A percentile compares a stretch with the other conserved stretches of the same genome.
Conservation (phyloP, 177 flowering plant species). For the Telopea speciosissima region DNA sequence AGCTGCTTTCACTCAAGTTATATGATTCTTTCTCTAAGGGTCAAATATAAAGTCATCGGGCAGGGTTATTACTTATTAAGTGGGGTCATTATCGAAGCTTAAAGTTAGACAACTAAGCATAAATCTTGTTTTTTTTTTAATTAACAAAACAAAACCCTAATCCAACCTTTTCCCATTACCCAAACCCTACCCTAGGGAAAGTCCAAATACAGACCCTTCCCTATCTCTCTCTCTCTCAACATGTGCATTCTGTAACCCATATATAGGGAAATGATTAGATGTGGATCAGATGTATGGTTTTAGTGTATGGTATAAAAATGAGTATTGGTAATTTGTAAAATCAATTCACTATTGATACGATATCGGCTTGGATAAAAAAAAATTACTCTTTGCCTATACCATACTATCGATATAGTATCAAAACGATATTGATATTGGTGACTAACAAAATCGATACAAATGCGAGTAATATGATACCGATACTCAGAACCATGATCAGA, state of each 20-base stretch:
- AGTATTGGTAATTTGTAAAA: too few relatives aligned
- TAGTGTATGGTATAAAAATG: too few relatives aligned
- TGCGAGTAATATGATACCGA: too few relatives aligned
- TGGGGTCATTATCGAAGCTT: not conserved
- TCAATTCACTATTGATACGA: too few relatives aligned
- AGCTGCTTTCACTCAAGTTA: not conserved
- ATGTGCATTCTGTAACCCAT: not conserved
- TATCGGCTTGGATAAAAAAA: too few relatives aligned
- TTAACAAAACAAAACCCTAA: constrained; percentile 1
- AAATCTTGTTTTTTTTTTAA: not conserved
- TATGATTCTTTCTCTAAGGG: not conserved
- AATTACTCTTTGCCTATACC: too few relatives aligned
- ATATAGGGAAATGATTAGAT: too few relatives aligned
- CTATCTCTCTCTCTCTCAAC: not conserved
- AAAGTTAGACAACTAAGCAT: not conserved
- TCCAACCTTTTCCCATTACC: not conserved
- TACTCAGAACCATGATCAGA: too few relatives aligned
- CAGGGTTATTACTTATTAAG: not conserved
- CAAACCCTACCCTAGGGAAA: not conserved
- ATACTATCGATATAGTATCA: too few relatives aligned
- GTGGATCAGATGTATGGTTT: too few relatives aligned
- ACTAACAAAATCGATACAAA: too few relatives aligned
- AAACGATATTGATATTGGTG: too few relatives aligned
- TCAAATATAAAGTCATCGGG: not conserved
- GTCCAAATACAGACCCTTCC: not conserved